These are phyloP conservation scores for Dictyostelium citrinum DNA, from an alignment of 78 protist genomes.

Conservation along the genomic window DNA sequence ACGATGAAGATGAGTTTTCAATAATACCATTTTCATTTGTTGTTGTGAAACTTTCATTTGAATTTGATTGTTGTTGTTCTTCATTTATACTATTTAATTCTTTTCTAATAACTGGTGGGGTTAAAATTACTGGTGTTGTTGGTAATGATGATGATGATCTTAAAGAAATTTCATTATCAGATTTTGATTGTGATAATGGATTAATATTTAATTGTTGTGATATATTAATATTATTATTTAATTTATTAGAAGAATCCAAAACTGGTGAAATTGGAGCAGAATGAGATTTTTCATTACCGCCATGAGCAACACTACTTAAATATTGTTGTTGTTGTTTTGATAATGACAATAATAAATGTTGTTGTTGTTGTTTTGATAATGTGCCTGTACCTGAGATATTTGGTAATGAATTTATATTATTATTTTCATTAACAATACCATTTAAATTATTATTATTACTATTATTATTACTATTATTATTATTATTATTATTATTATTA, in stretches of 20 bases:
- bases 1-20: background rate
- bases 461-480: conserved; percentile 7
- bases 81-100: background rate
- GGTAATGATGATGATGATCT: conserved; percentile 57
- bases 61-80: too few relatives aligned
- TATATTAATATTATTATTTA: background rate
- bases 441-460: background rate
- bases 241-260: background rate
- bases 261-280: conserved; percentile 74
- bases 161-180: background rate
- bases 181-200: conserved; percentile 1
- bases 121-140: conserved; percentile 28
- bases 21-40: background rate
- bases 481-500: too few relatives aligned
- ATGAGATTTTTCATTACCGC: background rate
- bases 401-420: background rate
- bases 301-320: background rate
- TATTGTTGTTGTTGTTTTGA: background rate
- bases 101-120: conserved; percentile 50
- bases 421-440: too few relatives aligned
- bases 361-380: background rate
- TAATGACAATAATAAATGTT: background rate
- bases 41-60: too few relatives aligned
- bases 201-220: background rate
- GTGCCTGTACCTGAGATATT: background rate